phyloP scores from a whole-genome alignment of 306 rosid species.

The Fagus crenata region DNA sequence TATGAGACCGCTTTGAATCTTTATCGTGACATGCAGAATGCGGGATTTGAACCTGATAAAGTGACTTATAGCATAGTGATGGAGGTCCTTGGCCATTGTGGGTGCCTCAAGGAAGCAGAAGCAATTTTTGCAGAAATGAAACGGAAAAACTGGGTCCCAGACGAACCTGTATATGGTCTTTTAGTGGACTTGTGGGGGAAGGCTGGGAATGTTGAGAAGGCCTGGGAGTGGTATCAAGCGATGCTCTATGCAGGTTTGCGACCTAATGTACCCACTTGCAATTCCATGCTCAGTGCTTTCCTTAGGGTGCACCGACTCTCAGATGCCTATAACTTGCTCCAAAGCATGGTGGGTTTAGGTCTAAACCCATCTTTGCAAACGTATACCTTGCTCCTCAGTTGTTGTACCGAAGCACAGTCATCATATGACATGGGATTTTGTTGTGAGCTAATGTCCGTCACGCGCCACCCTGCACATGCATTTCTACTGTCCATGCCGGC shows the following conservation, averaged over 20 bases:
- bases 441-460: conserved; percentile 69
- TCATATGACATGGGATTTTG: conserved; percentile 69
- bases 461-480: conserved; percentile 89
- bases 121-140: conserved; percentile 75
- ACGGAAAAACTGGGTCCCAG: conserved; percentile 76
- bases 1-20: conserved; percentile 72
- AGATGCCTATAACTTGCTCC: conserved; percentile 76
- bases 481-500: conserved; percentile 81
- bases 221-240: conserved; percentile 81
- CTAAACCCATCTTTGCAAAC: conserved; percentile 86
- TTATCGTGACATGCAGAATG: conserved; percentile 79
- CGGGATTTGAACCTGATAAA: conserved; percentile 85
- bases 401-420: conserved; percentile 82
- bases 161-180: conserved; percentile 94
- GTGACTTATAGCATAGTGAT: conserved; percentile 91
- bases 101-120: conserved; percentile 85
- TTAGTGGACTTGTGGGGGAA: conserved; percentile 97
- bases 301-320: conserved; percentile 71
- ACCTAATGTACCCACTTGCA: conserved; percentile 93
- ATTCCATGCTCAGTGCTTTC: conserved; percentile 88
- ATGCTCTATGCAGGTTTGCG: conserved; percentile 79
- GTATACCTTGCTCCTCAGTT: conserved; percentile 86
- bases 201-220: conserved; percentile 85
- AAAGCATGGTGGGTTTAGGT: conserved; percentile 66
- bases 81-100: conserved; percentile 99